Conservation (phyloP, 441 rosid species). For the Gossypium davidsonii region DNA sequence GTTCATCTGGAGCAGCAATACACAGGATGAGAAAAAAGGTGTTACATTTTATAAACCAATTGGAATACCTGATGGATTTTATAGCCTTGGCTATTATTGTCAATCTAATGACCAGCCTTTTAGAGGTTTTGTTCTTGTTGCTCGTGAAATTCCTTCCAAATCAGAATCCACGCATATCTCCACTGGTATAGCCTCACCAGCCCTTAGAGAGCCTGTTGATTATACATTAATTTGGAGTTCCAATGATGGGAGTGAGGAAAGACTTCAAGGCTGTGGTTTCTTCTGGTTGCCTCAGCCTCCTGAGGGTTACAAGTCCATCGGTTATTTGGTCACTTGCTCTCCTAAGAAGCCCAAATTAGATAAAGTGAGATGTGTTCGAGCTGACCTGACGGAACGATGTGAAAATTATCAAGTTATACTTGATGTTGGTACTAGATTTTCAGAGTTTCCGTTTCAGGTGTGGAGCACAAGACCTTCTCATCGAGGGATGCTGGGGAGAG, state of each 20-base stretch:
- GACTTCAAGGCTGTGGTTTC: slow-evolving; percentile 39
- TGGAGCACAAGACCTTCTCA: slow-evolving; percentile 61
- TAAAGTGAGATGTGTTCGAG: slow-evolving; percentile 69
- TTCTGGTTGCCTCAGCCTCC: slow-evolving; percentile 82
- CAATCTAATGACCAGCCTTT: slow-evolving; percentile 50
- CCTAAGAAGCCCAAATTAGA: slow-evolving; percentile 50
- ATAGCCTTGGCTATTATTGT: slow-evolving; percentile 61
- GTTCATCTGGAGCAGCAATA: slow-evolving; percentile 50
- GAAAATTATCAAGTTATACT: slow-evolving; percentile 38
- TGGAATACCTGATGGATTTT: slow-evolving; percentile 53
- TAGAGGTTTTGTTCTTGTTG: slow-evolving; percentile 59
- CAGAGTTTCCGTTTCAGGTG: slow-evolving; percentile 40
- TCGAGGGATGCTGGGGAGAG: slow-evolving; percentile 57
- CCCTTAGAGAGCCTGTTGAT: slow-evolving; percentile 60
- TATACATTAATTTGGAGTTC: slow-evolving; percentile 62
- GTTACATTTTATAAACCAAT: slow-evolving; percentile 53
- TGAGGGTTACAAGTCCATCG: slow-evolving; percentile 58
- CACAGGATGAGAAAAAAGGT: slow-evolving; percentile 32
- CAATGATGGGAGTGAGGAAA: slow-evolving; percentile 35
- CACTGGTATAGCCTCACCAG: slow-evolving; percentile 22
- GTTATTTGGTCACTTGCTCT: slow-evolving; percentile 51
- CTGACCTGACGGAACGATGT: slow-evolving; percentile 61
- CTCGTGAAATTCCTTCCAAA: slow-evolving; percentile 30
- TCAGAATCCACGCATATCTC: slow-evolving; percentile 8
- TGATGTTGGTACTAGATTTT: slow-evolving; percentile 27